phyloP scores from a whole-genome alignment of 2,329 filamentous ascomycete genomes.

The Hypoxylon sp. region DNA sequence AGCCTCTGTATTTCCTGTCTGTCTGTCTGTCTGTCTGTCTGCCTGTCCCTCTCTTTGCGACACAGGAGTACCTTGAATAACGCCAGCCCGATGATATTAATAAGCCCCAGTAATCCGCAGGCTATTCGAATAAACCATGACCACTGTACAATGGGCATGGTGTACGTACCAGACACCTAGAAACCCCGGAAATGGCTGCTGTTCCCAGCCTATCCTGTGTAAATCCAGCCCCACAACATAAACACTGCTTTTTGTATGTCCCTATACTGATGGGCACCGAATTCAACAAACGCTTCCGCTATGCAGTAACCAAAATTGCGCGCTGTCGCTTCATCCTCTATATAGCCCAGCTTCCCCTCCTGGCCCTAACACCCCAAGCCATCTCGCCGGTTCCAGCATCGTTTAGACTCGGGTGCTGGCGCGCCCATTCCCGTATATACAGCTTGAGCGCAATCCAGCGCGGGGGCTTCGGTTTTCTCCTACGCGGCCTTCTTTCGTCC shows the following conservation, averaged over 20 bases:
- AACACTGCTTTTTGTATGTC: slow-evolving; percentile 6
- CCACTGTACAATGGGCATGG: slow-evolving; percentile 2
- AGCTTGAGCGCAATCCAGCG: slow-evolving; percentile 87
- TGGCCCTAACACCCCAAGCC: slow-evolving; percentile 77
- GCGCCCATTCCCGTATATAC: slow-evolving; percentile 91
- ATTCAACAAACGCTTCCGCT: slow-evolving; percentile 24
- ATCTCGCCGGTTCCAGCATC: slow-evolving; percentile 69
- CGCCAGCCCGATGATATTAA: slow-evolving; percentile 26
- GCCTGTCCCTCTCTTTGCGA: not conserved
- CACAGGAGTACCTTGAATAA: slow-evolving; percentile 8
- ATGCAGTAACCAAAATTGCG: slow-evolving; percentile 20
- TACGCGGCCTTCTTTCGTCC: slow-evolving; percentile 64
- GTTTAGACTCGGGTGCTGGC: slow-evolving; percentile 83
- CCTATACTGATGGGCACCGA: not conserved
- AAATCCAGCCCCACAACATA: not conserved
- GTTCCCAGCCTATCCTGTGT: slow-evolving; percentile 13
- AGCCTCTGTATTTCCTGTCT: slow-evolving; percentile 11
- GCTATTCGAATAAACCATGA: slow-evolving; percentile 13
- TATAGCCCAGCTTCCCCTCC: slow-evolving; percentile 81
- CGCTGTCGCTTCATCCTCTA: slow-evolving; percentile 51
- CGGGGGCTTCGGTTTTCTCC: slow-evolving; percentile 56
- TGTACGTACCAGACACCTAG: slow-evolving; percentile 7
- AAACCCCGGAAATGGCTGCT: slow-evolving; percentile 9
- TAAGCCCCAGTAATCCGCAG: slow-evolving; percentile 1
- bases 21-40: not conserved